Evolutionary conservation across 257 asterid species (phyloP).

Genomic region (Ballota nigra): DNA sequence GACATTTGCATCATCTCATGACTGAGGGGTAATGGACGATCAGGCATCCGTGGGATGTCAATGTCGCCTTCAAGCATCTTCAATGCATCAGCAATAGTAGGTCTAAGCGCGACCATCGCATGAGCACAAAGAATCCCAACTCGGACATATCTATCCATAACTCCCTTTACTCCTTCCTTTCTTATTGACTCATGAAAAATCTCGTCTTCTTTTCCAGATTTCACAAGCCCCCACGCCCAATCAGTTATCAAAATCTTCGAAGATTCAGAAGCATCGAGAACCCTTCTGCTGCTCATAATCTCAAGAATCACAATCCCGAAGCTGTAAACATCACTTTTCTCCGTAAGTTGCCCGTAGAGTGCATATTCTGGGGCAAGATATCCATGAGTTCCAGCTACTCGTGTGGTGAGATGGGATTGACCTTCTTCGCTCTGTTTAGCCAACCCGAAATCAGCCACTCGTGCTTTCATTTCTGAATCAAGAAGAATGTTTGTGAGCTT

Average conservation of each 20-base stretch:
- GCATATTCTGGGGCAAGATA: conserved; percentile 66
- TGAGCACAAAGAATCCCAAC: conserved; percentile 65
- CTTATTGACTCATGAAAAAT: conserved; percentile 37
- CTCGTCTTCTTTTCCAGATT: conserved; percentile 33
- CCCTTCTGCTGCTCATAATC: conserved; percentile 57
- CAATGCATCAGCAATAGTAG: conserved; percentile 54
- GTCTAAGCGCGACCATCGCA: conserved; percentile 63
- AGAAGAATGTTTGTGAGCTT: conserved; percentile 60
- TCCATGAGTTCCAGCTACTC: conserved; percentile 68
- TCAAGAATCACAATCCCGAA: conserved; percentile 54
- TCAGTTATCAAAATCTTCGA: conserved; percentile 46
- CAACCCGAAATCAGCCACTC: conserved; percentile 58
- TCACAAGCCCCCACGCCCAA: conserved; percentile 54
- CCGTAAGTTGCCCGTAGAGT: conserved; percentile 57
- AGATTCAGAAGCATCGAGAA: conserved; percentile 38
- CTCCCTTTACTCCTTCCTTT: conserved; percentile 48
- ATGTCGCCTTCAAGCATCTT: conserved; percentile 72
- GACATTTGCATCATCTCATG: conserved; percentile 28
- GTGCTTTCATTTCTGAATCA: conserved; percentile 48
- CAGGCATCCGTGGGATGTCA: conserved; percentile 51
- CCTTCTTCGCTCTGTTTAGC: conserved; percentile 58
- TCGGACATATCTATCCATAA: conserved; percentile 52
- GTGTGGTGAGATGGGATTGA: conserved; percentile 55
- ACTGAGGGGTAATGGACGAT: conserved; percentile 48
- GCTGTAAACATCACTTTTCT: conserved; percentile 57